Base-by-base conservation (phyloP, 2,329 filamentous ascomycete species). In the Chalaropsis thielavioides region DNA sequence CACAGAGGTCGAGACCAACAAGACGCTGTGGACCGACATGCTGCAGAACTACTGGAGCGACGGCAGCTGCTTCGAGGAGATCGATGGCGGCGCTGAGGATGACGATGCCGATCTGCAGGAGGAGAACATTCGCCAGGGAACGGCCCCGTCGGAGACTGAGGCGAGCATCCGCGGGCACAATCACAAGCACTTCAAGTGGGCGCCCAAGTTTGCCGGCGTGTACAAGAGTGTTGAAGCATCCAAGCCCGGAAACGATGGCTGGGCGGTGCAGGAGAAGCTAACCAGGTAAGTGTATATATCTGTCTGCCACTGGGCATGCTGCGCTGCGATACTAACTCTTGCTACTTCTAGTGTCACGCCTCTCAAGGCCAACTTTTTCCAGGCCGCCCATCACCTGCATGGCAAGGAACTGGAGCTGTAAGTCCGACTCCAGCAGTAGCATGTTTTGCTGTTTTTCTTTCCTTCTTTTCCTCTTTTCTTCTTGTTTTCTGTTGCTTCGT, bases 111-210 rank as follows among this genome's bases (percentile, higher is more conserved):
- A 46, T 31, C 22, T 64, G 15, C 96, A 76, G 79, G 80, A 24
- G 77, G 77, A 2, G 76, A 77, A 69, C 35, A 65, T 68, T 70
- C 72, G 62, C 17, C 61, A 72, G 73, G 75, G 67, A 62, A 73
- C 61, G 71, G 65, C 62, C 69, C 63, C 68, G 72, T 51, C 31
- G 19, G 58, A 67, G 58, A 68, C 58, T 63, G 70, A 63, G 67
- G 68, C 59, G 31, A 67, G 62, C 22, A 77, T 77, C 61, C 76
- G 75, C 58, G 76, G 80, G 38, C 86, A 90, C 73, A 81, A 79
- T 65, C 90, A 95, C 74, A 90, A 89, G 73, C 89, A 95, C 75
- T 97, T 96, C 79, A 95, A 92, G 76, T 97, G 94, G 94, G 85
- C 89, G 60, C 94, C 92, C 1, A 84, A 83, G 68, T 94, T 97